phyloP scores from a whole-genome alignment of 2,329 filamentous ascomycete species.

The Nothophaeocryptopus gaeumannii region DNA sequence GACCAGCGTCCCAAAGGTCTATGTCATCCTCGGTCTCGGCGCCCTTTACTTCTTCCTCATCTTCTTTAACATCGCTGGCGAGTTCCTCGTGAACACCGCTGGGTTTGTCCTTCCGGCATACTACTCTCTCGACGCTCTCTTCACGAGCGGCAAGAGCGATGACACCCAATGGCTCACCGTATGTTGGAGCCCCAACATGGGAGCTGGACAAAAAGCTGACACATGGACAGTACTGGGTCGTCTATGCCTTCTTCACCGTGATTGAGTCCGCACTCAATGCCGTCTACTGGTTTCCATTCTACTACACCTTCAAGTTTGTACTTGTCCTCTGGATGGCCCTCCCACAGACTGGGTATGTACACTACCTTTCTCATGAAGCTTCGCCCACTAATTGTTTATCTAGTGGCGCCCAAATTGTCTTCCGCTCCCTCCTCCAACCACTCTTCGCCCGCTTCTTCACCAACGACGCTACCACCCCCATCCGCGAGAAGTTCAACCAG shows the following conservation, averaged over 20 bases:
- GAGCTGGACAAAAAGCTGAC: slow-evolving; percentile 13
- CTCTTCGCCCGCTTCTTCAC: slow-evolving; percentile 91
- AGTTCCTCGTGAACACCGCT: slow-evolving; percentile 82
- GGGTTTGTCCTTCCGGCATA: slow-evolving; percentile 80
- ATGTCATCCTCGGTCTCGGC: slow-evolving; percentile 71
- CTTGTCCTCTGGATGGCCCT: slow-evolving; percentile 97
- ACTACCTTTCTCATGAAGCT: slow-evolving; percentile 8
- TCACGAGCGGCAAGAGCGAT: slow-evolving; percentile 67
- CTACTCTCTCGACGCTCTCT: slow-evolving; percentile 77
- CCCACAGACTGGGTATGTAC: slow-evolving; percentile 83
- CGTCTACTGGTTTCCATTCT: slow-evolving; percentile 95
- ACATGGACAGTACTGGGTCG: slow-evolving; percentile 71
- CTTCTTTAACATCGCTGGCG: slow-evolving; percentile 87
- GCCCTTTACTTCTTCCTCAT: slow-evolving; percentile 87
- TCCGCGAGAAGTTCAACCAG: slow-evolving; percentile 68
- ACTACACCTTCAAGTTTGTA: slow-evolving; percentile 99
- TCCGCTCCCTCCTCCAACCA: slow-evolving; percentile 91
- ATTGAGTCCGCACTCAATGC: slow-evolving; percentile 79
- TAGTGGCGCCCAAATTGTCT: slow-evolving; percentile 92
- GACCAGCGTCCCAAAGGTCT: slow-evolving; percentile 79
- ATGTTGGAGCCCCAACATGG: not conserved
- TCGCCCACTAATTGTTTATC: slow-evolving; percentile 21
- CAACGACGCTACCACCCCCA: slow-evolving; percentile 68
- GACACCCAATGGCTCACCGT: slow-evolving; percentile 75
- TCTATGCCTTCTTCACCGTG: slow-evolving; percentile 78